These are phyloP conservation scores for Didymella pomorum DNA, from an alignment of 2,329 filamentous ascomycete species.

Conservation along the genomic window DNA sequence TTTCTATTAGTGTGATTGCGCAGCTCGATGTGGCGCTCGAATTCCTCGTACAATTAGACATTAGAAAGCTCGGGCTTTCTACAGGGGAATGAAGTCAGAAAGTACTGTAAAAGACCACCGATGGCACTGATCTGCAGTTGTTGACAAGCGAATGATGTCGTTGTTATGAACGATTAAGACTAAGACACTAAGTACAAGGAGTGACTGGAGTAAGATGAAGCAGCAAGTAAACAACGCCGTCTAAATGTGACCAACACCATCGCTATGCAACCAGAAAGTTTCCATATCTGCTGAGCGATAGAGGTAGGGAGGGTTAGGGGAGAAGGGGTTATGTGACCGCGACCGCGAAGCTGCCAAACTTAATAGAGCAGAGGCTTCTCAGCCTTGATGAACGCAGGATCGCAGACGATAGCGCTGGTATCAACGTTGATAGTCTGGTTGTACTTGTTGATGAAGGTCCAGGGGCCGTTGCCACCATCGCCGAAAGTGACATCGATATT, in stretches of 20 bases:
- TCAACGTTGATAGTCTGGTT: conserved; percentile 8
- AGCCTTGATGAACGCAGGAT: conserved; percentile 24
- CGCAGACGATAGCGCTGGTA: conserved; percentile 27
- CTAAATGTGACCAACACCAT: not conserved
- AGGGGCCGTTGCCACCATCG: conserved; percentile 24
- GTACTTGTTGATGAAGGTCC: conserved; percentile 21
- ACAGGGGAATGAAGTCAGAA: not conserved
- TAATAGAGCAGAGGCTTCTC: not conserved
- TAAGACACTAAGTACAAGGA: not conserved
- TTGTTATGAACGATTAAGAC: not conserved
- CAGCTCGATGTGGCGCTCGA: not conserved
- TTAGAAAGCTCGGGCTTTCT: no score
- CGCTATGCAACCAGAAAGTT: conserved; percentile 2
- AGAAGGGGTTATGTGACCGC: no score
- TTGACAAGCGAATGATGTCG: not conserved
- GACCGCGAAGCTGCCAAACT: not conserved
- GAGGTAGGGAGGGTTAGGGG: no score
- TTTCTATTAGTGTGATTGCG: not conserved
- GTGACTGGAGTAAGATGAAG: not conserved
- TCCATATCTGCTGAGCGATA: no score
- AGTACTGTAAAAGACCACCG: not conserved
- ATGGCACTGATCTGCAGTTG: not conserved
- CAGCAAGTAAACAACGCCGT: not conserved
- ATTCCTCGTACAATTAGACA: not conserved
- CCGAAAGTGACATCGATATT: conserved; percentile 29